phyloP scores from a whole-genome alignment of 768 basidiomycete species.

The Rhodotorula graminis region DNA sequence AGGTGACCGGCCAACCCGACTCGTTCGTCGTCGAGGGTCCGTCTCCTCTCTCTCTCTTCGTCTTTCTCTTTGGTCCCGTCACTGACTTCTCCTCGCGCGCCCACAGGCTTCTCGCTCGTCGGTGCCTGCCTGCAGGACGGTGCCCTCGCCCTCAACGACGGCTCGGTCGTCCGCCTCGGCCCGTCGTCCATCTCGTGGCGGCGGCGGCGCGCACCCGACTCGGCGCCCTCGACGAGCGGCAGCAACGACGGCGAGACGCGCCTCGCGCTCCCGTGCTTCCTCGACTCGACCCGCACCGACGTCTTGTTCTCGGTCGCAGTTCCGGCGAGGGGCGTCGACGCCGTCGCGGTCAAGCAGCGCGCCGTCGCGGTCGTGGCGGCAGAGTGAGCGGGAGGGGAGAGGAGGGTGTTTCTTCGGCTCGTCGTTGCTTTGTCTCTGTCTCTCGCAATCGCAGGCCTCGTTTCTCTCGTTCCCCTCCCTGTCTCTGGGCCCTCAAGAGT shows the following conservation, averaged over 20 bases:
- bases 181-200: slow-evolving; percentile 86
- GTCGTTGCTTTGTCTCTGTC: background rate
- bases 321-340: slow-evolving; percentile 64
- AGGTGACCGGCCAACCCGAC: slow-evolving; percentile 67
- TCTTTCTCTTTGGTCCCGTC: too few species aligned
- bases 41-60: slow-evolving; percentile 41
- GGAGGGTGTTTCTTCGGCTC: background rate
- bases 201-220: slow-evolving; percentile 63
- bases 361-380: slow-evolving; percentile 84
- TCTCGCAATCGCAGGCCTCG: background rate
- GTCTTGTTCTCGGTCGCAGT: slow-evolving; percentile 80
- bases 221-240: slow-evolving; percentile 34
- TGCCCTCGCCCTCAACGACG: slow-evolving; percentile 74
- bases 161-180: slow-evolving; percentile 68
- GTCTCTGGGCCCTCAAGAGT: too few species aligned
- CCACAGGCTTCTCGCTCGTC: slow-evolving; percentile 72
- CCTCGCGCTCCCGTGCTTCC: slow-evolving; percentile 80
- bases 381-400: background rate
- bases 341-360: slow-evolving; percentile 71
- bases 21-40: slow-evolving; percentile 81
- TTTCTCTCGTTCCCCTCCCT: too few species aligned
- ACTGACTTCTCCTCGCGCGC: background rate
- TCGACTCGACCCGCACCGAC: slow-evolving; percentile 71
- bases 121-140: slow-evolving; percentile 73
- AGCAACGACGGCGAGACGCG: slow-evolving; percentile 46